Percentiles rank a stretch among this genome's conserved stretches.
These are phyloP conservation scores for Eimeria acervulina DNA, from an alignment of 169 alveolate species.

Conservation along the genomic window DNA sequence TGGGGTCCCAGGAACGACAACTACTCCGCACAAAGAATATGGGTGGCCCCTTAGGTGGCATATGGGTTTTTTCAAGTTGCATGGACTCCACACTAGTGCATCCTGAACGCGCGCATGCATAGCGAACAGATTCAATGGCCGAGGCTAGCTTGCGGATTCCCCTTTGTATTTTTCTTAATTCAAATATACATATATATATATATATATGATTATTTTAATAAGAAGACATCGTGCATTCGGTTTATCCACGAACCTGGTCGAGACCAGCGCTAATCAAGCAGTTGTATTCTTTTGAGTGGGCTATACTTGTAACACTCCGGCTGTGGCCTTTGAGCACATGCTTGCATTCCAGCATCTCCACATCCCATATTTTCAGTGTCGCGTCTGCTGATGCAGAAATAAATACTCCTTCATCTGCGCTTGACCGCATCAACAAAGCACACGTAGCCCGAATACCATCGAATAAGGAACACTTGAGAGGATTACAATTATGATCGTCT, in stretches of 20 bases:
- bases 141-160: not conserved
- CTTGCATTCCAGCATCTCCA: conserved; percentile 8
- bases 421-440: not conserved
- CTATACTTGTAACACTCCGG: conserved; percentile 58
- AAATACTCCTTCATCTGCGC: conserved; percentile 63
- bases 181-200: too few species aligned
- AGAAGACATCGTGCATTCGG: not conserved
- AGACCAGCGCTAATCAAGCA: conserved; percentile 79
- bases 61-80: conserved; percentile 85
- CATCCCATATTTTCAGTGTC: conserved; percentile 63
- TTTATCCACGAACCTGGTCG: conserved; percentile 57
- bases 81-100: conserved; percentile 87
- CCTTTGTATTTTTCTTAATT: too few species aligned
- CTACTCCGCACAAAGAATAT: conserved; percentile 86
- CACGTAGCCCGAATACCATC: not conserved
- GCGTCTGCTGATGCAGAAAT: conserved; percentile 79
- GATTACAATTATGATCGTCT: not conserved
- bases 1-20: conserved; percentile 86
- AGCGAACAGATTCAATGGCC: not conserved
- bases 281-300: conserved; percentile 67
- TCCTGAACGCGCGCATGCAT: not conserved
- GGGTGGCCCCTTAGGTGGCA: conserved; percentile 85
- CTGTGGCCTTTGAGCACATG: conserved; percentile 69
- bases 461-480: not conserved
- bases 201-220: not conserved